Evolutionary conservation across 202 grass and related monocot species (phyloP).

Genomic region (Schoenoplectus tabernaemontani): DNA sequence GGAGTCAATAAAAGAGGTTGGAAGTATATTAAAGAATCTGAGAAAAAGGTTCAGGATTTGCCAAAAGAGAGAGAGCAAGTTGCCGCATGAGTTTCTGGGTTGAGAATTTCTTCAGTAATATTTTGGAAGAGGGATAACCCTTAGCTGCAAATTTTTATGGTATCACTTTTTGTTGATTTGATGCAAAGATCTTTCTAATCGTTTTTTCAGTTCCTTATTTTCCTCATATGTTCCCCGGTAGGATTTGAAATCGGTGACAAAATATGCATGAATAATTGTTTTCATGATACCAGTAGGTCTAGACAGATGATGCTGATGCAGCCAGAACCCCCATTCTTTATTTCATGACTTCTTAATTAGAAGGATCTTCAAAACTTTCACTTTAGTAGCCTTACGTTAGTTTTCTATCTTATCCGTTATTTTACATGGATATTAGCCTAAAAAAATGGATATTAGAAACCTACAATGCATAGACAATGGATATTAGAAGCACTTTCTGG

Average conservation of each 20-base stretch:
- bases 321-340: neutral
- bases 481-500: too few relatives aligned
- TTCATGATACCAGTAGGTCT: neutral
- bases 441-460: too few relatives aligned
- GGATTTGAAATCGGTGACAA: neutral
- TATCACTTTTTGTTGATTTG: neutral
- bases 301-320: neutral
- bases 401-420: too few relatives aligned
- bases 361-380: neutral
- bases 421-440: too few relatives aligned
- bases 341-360: neutral
- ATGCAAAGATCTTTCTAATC: constrained; percentile 11
- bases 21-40: constrained; percentile 66
- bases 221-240: neutral
- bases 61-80: constrained; percentile 26
- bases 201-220: neutral
- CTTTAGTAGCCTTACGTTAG: too few relatives aligned
- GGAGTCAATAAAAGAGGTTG: constrained; percentile 83
- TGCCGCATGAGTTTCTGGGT: neutral
- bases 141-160: neutral
- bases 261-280: constrained; percentile 7
- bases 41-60: constrained; percentile 39
- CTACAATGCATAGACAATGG: too few relatives aligned
- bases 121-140: neutral
- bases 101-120: neutral